Percentiles rank a stretch among this genome's conserved stretches.
Conservation (phyloP, 768 basidiomycete species). For the Galerina sulciceps region DNA sequence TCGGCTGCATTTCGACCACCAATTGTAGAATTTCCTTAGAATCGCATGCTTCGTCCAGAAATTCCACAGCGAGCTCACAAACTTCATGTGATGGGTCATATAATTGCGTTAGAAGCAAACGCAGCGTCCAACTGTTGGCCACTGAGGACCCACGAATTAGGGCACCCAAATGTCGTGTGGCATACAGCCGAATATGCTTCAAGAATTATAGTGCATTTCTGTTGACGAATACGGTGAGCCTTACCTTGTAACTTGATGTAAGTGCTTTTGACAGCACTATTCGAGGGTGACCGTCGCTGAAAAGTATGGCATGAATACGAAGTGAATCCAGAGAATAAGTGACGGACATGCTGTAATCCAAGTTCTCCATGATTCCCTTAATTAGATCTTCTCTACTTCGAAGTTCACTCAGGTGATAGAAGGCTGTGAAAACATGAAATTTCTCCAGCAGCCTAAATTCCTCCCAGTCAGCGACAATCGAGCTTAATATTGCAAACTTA, state of each 20-base stretch:
- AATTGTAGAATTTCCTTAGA: slow-evolving; percentile 81
- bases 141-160: slow-evolving; percentile 69
- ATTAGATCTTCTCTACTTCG: slow-evolving; percentile 91
- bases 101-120: slow-evolving; percentile 90
- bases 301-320: slow-evolving; percentile 5
- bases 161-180: slow-evolving; percentile 85
- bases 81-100: slow-evolving; percentile 94
- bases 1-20: slow-evolving; percentile 94
- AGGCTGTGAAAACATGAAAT: slow-evolving; percentile 91
- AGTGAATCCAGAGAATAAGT: neutral
- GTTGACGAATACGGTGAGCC: slow-evolving; percentile 8
- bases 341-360: slow-evolving; percentile 88
- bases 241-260: slow-evolving; percentile 89
- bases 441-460: slow-evolving; percentile 81
- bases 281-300: slow-evolving; percentile 91
- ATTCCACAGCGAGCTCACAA: slow-evolving; percentile 86
- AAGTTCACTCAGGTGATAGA: slow-evolving; percentile 93
- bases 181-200: slow-evolving; percentile 86
- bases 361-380: slow-evolving; percentile 85
- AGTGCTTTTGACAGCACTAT: slow-evolving; percentile 93
- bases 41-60: slow-evolving; percentile 90
- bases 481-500: slow-evolving; percentile 39
- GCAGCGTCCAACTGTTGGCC: slow-evolving; percentile 86
- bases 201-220: neutral
- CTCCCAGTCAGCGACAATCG: neutral